A percentile compares a stretch with the other conserved stretches of the same genome.
Evolutionary conservation across 192 early-diverging fungal species (phyloP).

Genomic region (Backusella macrospora): DNA sequence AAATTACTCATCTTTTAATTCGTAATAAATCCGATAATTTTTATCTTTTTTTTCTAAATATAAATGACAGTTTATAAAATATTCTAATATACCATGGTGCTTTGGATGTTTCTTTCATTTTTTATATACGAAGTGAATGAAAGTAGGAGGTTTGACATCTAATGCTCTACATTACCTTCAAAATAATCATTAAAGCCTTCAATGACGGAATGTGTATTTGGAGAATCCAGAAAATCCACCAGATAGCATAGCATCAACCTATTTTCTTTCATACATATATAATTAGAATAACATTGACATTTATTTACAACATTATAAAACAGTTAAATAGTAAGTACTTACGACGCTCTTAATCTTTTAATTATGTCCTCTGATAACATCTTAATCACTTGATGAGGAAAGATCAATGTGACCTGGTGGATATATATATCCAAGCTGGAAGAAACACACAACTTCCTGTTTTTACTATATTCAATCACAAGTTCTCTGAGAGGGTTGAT

Average conservation of each 20-base stretch:
- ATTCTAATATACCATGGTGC: too few relatives aligned
- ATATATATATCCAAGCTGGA: conserved; percentile 33
- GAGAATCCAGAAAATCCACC: conserved; percentile 41
- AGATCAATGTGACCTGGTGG: conserved; percentile 39
- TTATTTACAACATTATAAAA: too few relatives aligned
- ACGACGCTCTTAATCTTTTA: conserved; percentile 45
- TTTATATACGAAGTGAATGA: too few relatives aligned
- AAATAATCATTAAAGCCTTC: conserved; percentile 36
- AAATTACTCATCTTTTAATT: too few relatives aligned
- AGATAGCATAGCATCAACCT: conserved; percentile 42
- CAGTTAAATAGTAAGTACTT: not conserved
- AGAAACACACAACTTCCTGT: conserved; percentile 35
- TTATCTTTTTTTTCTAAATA: too few relatives aligned
- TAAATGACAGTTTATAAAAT: too few relatives aligned
- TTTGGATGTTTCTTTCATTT: too few relatives aligned
- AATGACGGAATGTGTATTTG: conserved; percentile 39
- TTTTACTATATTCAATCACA: conserved; percentile 27
- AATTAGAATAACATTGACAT: too few relatives aligned
- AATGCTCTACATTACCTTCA: not conserved
- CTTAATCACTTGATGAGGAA: conserved; percentile 43
- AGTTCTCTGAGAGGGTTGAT: conserved; percentile 31
- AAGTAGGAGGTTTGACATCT: too few relatives aligned
- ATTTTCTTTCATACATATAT: not conserved
- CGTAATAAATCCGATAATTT: too few relatives aligned
- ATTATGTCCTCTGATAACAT: conserved; percentile 40